phyloP scores from a whole-genome alignment of 1,284 basidiomycete species.

The Sanghuangporus baumii region DNA sequence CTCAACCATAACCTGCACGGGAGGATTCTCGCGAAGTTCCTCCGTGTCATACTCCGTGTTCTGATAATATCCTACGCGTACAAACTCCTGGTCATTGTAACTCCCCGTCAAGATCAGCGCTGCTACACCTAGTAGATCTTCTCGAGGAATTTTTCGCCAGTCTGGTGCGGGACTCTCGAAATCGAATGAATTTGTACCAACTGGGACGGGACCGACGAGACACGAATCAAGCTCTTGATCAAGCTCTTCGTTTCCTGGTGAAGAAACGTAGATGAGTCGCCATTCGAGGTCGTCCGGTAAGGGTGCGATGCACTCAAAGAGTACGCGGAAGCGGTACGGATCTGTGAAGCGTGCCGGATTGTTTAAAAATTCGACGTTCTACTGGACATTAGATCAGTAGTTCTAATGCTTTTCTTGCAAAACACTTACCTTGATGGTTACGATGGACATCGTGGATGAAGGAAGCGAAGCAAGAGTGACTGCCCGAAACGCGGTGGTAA shows the following conservation, averaged over 20 bases:
- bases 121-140: slow-evolving; percentile 86
- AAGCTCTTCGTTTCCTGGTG: slow-evolving; percentile 84
- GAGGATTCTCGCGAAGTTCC: slow-evolving; percentile 76
- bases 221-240: slow-evolving; percentile 97
- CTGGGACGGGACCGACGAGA: slow-evolving; percentile 93
- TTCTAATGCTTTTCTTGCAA: not conserved
- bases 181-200: slow-evolving; percentile 89
- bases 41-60: slow-evolving; percentile 98
- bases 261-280: slow-evolving; percentile 96
- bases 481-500: not conserved
- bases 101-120: slow-evolving; percentile 90
- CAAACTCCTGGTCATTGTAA: slow-evolving; percentile 94
- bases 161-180: slow-evolving; percentile 80
- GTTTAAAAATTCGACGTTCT: slow-evolving; percentile 87
- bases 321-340: slow-evolving; percentile 91
- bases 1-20: slow-evolving; percentile 68
- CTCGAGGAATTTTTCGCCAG: slow-evolving; percentile 68
- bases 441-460: slow-evolving; percentile 15
- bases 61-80: slow-evolving; percentile 98
- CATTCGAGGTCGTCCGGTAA: slow-evolving; percentile 62
- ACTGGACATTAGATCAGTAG: not conserved
- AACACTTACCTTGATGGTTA: slow-evolving; percentile 14
- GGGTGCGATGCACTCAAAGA: slow-evolving; percentile 95
- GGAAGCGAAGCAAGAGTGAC: not conserved
- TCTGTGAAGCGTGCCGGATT: slow-evolving; percentile 92